Percentiles rank a stretch among this genome's conserved stretches.
Evolutionary conservation across 768 basidiomycete genomes (phyloP).

Genomic region (Amanita brunnescens): DNA sequence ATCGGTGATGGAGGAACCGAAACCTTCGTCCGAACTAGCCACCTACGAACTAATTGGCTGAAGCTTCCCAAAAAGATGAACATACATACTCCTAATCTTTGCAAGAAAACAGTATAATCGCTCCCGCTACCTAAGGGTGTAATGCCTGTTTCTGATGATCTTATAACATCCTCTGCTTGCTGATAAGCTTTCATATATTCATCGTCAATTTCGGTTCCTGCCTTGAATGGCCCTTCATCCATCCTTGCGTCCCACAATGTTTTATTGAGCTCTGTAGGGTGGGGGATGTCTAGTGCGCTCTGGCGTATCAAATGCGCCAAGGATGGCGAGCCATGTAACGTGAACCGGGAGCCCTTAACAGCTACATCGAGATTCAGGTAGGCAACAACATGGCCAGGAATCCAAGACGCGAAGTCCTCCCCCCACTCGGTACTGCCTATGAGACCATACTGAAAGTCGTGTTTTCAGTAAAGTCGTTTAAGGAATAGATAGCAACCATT

Average conservation of each 20-base stretch:
- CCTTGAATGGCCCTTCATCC: slow-evolving; percentile 49
- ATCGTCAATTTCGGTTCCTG: slow-evolving; percentile 27
- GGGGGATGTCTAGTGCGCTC: slow-evolving; percentile 62
- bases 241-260: slow-evolving; percentile 73
- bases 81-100: slow-evolving; percentile 46
- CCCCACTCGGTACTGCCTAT: slow-evolving; percentile 90
- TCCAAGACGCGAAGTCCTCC: slow-evolving; percentile 83
- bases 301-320: slow-evolving; percentile 66
- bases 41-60: slow-evolving; percentile 19
- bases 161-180: slow-evolving; percentile 21
- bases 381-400: slow-evolving; percentile 69
- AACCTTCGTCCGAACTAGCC: slow-evolving; percentile 37
- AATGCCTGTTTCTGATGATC: slow-evolving; percentile 35
- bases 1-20: slow-evolving; percentile 35
- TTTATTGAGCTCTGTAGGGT: slow-evolving; percentile 55
- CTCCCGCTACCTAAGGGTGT: slow-evolving; percentile 74
- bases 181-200: slow-evolving; percentile 35
- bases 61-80: neutral
- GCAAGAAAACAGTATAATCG: slow-evolving; percentile 89
- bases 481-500: slow-evolving; percentile 17
- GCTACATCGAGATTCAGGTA: slow-evolving; percentile 82
- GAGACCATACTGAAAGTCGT: slow-evolving; percentile 41
- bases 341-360: slow-evolving; percentile 52
- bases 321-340: slow-evolving; percentile 63
- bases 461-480: neutral